Evolutionary conservation across 148 eudicot species (phyloP), one percentile per base, ranked within the genome.

Genomic region (Vaccinium macrocarpon): DNA sequence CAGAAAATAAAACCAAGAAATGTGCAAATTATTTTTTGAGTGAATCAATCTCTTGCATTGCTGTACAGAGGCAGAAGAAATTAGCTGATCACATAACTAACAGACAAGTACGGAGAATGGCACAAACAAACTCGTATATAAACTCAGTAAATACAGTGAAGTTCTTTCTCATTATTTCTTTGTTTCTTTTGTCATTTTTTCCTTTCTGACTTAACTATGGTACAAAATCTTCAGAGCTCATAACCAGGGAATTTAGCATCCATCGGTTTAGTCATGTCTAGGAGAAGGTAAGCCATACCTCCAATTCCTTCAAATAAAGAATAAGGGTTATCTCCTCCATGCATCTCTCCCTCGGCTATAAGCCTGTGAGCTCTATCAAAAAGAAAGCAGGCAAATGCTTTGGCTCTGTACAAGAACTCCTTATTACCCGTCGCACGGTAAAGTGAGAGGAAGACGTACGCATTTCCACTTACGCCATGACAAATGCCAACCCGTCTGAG

Each of bases 301-400:
- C 90, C 95, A 62, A 91, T 77, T 46, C 98, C 98, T 93, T 91
- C 98, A 87, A 94, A 91, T 81, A 94, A 77, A 18, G 95, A 94
- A 87, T 89, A 91, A 11, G 91, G 91, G 74, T 82, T 77, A 75
- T 92, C 94, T 56, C 98, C 94, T 66, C 89, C 88, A 78, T 92
- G 91, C 93, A 94, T 91, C 16, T 88, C 80, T 79, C 93, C 92
- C 9, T 82, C 83, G 16, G 94, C 81, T 77, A 94, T 90, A 14
- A 92, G 92, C 84, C 72, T 85, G 59, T 82, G 87, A 59, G 89
- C 91, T 86, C 86, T 90, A 51, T 90, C 92, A 52, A 89, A 90
- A 53, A 91, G 88, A 84, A 90, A 92, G 85, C 88, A 86, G 15
- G 90, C 91, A 82, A 94, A 94, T 27, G 97, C 95, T 84, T 94